Evolutionary conservation across 2,329 filamentous ascomycete genomes (phyloP).

Genomic region (Sodiomyces alkalinus): DNA sequence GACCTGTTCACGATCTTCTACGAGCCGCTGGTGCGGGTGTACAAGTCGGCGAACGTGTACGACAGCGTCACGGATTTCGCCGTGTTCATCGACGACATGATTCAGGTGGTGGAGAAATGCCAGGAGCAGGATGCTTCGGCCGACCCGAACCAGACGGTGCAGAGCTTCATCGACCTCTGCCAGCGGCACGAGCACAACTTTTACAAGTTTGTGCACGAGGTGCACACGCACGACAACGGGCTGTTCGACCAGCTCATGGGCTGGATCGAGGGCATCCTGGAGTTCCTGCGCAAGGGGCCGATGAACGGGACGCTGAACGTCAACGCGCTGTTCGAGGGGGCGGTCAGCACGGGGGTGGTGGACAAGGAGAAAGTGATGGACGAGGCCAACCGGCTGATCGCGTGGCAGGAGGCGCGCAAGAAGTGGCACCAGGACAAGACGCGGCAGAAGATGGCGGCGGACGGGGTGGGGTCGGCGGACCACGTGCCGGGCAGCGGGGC

Average conservation of each 20-base stretch:
- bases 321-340: constrained; percentile 81
- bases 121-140: constrained; percentile 70
- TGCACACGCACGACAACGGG: constrained; percentile 91
- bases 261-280: constrained; percentile 91
- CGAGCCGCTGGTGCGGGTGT: constrained; percentile 88
- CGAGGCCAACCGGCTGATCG: constrained; percentile 76
- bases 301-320: constrained; percentile 79
- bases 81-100: constrained; percentile 82
- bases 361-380: constrained; percentile 56
- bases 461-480: constrained; percentile 32
- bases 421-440: constrained; percentile 99
- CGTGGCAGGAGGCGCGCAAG: constrained; percentile 91
- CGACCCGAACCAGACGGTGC: constrained; percentile 95
- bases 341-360: constrained; percentile 49
- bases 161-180: constrained; percentile 94
- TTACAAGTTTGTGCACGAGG: constrained; percentile 98
- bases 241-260: constrained; percentile 93
- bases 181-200: constrained; percentile 91
- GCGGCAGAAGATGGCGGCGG: constrained; percentile 94
- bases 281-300: constrained; percentile 80
- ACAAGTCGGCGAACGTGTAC: constrained; percentile 98
- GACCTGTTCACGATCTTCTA: constrained; percentile 99
- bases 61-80: constrained; percentile 95
- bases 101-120: constrained; percentile 53
- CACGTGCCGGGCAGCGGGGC: constrained; percentile 36